Evolutionary conservation across 2,329 filamentous ascomycete genomes (phyloP), one percentile per base, ranked within the genome.

Genomic region (Endocalyx cinctus): DNA sequence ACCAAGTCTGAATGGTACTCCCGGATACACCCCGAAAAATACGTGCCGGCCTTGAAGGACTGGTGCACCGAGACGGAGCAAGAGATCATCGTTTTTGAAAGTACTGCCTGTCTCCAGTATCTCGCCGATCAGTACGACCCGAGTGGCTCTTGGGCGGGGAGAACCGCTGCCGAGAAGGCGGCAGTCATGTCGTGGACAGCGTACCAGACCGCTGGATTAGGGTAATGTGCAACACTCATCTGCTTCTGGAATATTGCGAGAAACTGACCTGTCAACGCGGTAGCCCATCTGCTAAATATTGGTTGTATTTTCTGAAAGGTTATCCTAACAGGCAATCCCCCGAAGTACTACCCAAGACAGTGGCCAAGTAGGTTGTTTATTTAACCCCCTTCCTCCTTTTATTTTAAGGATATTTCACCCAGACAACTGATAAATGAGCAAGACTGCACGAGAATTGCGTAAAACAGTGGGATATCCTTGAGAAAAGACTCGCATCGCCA

Each of bases 101-200:
- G 56, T n/a, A 62, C 58, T 1, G 56, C 58, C 2, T 62, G 58
- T 30, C 38, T 64, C 11, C 50, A 60, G 33, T 62, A 63, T 35
- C 43, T 63, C 2, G 51, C 51, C 2, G 52, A 59, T 4, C 34
- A 51, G 29, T 62, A 50, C 45, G 54, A 66, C 49, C 42, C 54
- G 45, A 40, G 59, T 45, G 48, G 62, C 30, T 22, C 43, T 34
- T 52, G 58, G 54, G 45, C 48, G 36, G 42, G 64, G 22, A 22
- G 45, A 14, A 56, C 46, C 27, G 34, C 54, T 29, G 27, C 33
- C 33, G 46, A 60, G 38, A 57, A 51, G 41, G 54, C 32, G 6
- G 34, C 34, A 8, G 42, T 63, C 2, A 19, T 55, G 3, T 47
- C 48, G 10, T 63, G 58, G 59, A 55, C 51, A 0, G 51, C 53